Evolutionary conservation across 2,329 filamentous ascomycete genomes (phyloP).

Genomic region (Epichloe brachyelytri): DNA sequence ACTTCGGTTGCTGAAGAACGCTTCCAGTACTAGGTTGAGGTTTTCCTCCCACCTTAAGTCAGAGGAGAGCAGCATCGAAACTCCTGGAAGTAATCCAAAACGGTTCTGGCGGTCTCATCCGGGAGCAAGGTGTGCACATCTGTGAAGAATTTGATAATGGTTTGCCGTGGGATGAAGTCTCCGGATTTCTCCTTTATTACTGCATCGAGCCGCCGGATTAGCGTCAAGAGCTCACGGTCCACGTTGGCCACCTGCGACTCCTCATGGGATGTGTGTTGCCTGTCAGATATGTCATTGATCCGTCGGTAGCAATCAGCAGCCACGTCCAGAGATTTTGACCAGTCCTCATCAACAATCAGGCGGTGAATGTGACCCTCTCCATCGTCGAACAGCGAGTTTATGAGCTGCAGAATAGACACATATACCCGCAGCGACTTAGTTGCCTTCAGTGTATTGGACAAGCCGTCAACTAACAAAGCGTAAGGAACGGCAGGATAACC

Average conservation of each 20-base stretch:
- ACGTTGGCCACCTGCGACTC: constrained; percentile 25
- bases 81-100: constrained; percentile 55
- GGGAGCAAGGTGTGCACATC: constrained; percentile 48
- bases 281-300: constrained; percentile 14
- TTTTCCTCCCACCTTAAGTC: constrained; percentile 56
- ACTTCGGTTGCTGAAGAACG: constrained; percentile 48
- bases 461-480: constrained; percentile 43
- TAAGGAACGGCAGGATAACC: constrained; percentile 49
- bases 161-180: constrained; percentile 50
- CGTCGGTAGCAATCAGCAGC: constrained; percentile 39
- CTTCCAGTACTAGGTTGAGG: constrained; percentile 43
- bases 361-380: constrained; percentile 38
- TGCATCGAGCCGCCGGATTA: constrained; percentile 37
- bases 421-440: constrained; percentile 33
- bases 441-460: constrained; percentile 36
- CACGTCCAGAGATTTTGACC: constrained; percentile 47
- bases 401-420: constrained; percentile 34
- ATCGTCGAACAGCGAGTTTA: constrained; percentile 43
- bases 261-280: constrained; percentile 12
- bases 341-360: constrained; percentile 52
- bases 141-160: constrained; percentile 54
- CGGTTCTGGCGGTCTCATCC: constrained; percentile 48
- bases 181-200: constrained; percentile 30
- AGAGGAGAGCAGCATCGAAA: constrained; percentile 58
- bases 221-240: constrained; percentile 27